Conservation (phyloP, 306 rosid species). For the Dicorynia guianensis region DNA sequence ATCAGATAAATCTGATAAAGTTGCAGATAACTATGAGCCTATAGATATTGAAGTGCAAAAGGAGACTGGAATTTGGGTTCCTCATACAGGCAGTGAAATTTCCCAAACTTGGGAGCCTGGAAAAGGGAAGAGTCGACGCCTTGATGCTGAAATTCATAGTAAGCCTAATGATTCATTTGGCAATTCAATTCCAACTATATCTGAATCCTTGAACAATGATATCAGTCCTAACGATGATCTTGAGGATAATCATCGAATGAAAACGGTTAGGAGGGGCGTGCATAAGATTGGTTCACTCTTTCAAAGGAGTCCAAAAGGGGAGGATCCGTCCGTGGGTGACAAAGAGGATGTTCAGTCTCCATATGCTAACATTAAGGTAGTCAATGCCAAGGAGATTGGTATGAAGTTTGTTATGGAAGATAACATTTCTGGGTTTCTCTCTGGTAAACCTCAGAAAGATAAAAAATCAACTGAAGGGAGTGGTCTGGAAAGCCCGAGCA, state of each 20-base stretch:
- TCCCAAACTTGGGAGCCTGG: constrained; percentile 79
- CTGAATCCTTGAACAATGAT: constrained; percentile 54
- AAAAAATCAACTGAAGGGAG: constrained; percentile 55
- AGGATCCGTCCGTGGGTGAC: constrained; percentile 38
- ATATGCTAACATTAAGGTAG: constrained; percentile 59
- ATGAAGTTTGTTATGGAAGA: constrained; percentile 69
- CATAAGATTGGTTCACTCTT: constrained; percentile 70
- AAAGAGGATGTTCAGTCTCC: constrained; percentile 51
- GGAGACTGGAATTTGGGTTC: constrained; percentile 91
- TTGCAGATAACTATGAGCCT: constrained; percentile 76
- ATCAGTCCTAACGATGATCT: constrained; percentile 62
- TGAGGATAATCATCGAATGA: constrained; percentile 54
- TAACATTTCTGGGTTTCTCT: constrained; percentile 39
- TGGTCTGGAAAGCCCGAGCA: constrained; percentile 62
- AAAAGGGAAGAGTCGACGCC: constrained; percentile 73
- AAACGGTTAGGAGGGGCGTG: constrained; percentile 66
- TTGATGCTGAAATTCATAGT: constrained; percentile 68
- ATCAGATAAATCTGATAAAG: constrained; percentile 54
- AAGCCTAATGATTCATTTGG: constrained; percentile 50
- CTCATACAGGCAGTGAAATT: constrained; percentile 86
- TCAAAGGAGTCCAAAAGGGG: constrained; percentile 55
- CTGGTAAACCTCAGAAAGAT: constrained; percentile 50
- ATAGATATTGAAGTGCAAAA: constrained; percentile 80
- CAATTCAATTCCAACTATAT: constrained; percentile 37
- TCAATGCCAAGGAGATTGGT: constrained; percentile 50